These are phyloP conservation scores for Fusarium guadeloupense DNA, from an alignment of 2,329 filamentous ascomycete species.

Conservation along the genomic window DNA sequence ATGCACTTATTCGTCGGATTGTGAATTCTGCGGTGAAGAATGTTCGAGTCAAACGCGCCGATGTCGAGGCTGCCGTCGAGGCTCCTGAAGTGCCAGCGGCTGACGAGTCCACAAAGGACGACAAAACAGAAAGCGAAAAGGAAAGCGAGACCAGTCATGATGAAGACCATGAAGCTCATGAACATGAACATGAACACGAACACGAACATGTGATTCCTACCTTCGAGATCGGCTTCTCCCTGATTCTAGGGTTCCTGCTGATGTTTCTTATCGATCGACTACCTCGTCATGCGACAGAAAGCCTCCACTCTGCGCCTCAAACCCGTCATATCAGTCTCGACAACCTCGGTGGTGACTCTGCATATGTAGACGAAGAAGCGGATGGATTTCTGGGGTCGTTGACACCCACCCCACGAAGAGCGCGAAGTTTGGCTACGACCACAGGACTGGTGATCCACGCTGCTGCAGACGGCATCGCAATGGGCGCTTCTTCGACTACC, in stretches of 20 bases:
- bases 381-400: constrained; percentile 68
- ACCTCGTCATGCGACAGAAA: constrained; percentile 75
- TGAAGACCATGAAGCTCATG: constrained; percentile 41
- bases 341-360: constrained; percentile 69
- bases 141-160: constrained; percentile 47
- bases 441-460: constrained; percentile 96
- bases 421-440: constrained; percentile 80
- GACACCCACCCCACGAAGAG: constrained; percentile 65
- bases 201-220: constrained; percentile 60
- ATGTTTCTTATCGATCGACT: constrained; percentile 97
- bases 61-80: constrained; percentile 24
- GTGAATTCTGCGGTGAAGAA: constrained; percentile 10
- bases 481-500: constrained; percentile 86
- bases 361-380: constrained; percentile 63
- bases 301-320: constrained; percentile 69
- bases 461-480: constrained; percentile 91
- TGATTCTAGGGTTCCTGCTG: constrained; percentile 88
- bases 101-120: constrained; percentile 14
- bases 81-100: constrained; percentile 26
- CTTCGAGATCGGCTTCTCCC: constrained; percentile 84
- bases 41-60: constrained; percentile 19
- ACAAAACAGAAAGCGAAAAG: constrained; percentile 19
- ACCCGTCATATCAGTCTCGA: constrained; percentile 90
- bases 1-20: constrained; percentile 29
- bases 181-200: constrained; percentile 50